These are phyloP conservation scores for Dacryopinax spathularia DNA, from an alignment of 768 basidiomycete genomes.

Conservation along the genomic window DNA sequence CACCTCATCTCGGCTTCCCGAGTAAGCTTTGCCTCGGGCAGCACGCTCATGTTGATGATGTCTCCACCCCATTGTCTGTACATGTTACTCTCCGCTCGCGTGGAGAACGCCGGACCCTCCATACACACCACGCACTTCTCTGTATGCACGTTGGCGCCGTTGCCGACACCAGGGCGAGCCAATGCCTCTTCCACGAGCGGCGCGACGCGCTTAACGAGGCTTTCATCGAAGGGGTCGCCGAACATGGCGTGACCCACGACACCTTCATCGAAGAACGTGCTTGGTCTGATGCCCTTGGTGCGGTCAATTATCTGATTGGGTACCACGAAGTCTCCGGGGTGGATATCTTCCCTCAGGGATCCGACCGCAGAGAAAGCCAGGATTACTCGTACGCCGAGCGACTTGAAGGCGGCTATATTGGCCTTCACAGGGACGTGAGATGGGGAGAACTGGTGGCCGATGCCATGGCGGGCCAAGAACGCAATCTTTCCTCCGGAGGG, in stretches of 20 bases:
- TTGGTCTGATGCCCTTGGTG: constrained; percentile 82
- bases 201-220: constrained; percentile 52
- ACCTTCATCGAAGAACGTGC: constrained; percentile 67
- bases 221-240: constrained; percentile 73
- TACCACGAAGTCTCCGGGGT: constrained; percentile 76
- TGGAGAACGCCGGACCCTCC: constrained; percentile 97
- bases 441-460: constrained; percentile 63
- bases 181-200: constrained; percentile 49
- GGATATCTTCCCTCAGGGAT: constrained; percentile 82
- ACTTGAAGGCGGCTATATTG: constrained; percentile 91
- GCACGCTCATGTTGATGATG: constrained; percentile 91
- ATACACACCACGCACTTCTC: constrained; percentile 85
- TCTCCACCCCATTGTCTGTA: constrained; percentile 87
- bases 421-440: constrained; percentile 72
- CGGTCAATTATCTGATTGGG: constrained; percentile 92
- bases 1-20: constrained; percentile 88
- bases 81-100: constrained; percentile 91
- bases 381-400: constrained; percentile 74
- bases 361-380: constrained; percentile 94
- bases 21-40: constrained; percentile 95
- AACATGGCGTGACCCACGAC: constrained; percentile 89
- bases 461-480: constrained; percentile 83
- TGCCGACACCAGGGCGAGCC: constrained; percentile 33
- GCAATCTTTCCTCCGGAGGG: constrained; percentile 69
- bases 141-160: constrained; percentile 54